A percentile compares a stretch with the other conserved stretches of the same genome.
Evolutionary conservation across 2,329 filamentous ascomycete species (phyloP).

Genomic region (Phyllosticta paracitricarpa): DNA sequence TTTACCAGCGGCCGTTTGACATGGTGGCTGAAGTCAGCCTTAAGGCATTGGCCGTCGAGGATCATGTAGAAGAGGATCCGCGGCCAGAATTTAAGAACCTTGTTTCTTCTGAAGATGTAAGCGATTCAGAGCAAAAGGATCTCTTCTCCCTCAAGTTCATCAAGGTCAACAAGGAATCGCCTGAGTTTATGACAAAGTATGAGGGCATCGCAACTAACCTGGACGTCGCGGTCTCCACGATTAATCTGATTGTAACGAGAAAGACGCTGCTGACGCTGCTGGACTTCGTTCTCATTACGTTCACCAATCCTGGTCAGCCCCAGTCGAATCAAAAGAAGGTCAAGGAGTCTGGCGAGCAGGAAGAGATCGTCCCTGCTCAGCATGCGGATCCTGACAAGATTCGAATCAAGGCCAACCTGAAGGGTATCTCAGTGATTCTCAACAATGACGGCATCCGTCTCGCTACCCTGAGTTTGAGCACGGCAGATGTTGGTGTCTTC

Average conservation of each 20-base stretch:
- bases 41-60: slow-evolving; percentile 78
- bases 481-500: slow-evolving; percentile 85
- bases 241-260: slow-evolving; percentile 89
- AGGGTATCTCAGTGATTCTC: slow-evolving; percentile 85
- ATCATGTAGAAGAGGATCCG: slow-evolving; percentile 82
- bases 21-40: slow-evolving; percentile 89
- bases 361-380: slow-evolving; percentile 27
- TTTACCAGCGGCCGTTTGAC: slow-evolving; percentile 80
- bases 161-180: slow-evolving; percentile 80
- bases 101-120: slow-evolving; percentile 75
- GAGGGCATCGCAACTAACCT: slow-evolving; percentile 92
- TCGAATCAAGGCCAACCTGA: slow-evolving; percentile 84
- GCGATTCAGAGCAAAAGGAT: slow-evolving; percentile 61
- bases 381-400: slow-evolving; percentile 59
- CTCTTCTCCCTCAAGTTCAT: slow-evolving; percentile 83
- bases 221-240: slow-evolving; percentile 82
- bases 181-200: slow-evolving; percentile 85
- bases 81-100: slow-evolving; percentile 92
- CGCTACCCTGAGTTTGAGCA: slow-evolving; percentile 84
- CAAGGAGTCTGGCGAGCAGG: slow-evolving; percentile 16
- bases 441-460: slow-evolving; percentile 97
- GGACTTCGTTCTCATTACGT: slow-evolving; percentile 90
- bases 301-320: slow-evolving; percentile 54
- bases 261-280: slow-evolving; percentile 84
- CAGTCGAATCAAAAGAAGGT: slow-evolving; percentile 14